phyloP scores from a whole-genome alignment of 805 yeast species.

The Ogataea dorogensis region DNA sequence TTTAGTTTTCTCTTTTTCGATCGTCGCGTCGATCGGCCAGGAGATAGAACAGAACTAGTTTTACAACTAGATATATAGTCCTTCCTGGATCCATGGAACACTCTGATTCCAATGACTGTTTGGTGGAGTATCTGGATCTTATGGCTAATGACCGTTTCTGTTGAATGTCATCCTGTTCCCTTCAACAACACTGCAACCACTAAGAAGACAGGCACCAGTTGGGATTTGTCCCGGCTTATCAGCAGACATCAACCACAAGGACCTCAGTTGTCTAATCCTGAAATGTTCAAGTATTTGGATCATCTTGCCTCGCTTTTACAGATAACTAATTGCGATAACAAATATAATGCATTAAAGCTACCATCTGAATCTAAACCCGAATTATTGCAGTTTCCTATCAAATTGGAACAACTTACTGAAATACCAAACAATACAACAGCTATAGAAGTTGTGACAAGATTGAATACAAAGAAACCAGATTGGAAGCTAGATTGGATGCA shows the following conservation, averaged over 20 bases:
- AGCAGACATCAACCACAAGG: conserved; percentile 23
- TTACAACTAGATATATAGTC: background rate
- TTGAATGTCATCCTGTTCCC: conserved; percentile 1
- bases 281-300: conserved; percentile 17
- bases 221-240: conserved; percentile 19
- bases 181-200: conserved; percentile 1
- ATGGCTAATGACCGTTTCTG: background rate
- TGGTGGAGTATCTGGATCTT: background rate
- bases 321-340: conserved; percentile 22
- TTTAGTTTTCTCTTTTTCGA: conserved; percentile 8
- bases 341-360: conserved; percentile 16
- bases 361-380: conserved; percentile 4
- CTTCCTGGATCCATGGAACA: background rate
- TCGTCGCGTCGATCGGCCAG: conserved; percentile 11
- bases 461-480: conserved; percentile 17
- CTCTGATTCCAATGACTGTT: background rate
- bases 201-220: conserved; percentile 1
- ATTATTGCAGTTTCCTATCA: conserved; percentile 13
- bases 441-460: conserved; percentile 12
- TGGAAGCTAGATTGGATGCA: conserved; percentile 18
- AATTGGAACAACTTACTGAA: conserved; percentile 14
- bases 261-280: conserved; percentile 4
- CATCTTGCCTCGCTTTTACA: conserved; percentile 20
- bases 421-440: conserved; percentile 14
- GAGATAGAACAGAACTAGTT: conserved; percentile 9